Base-by-base conservation (phyloP, 2,329 filamentous ascomycete species). In the Fusarium subtropicale region DNA sequence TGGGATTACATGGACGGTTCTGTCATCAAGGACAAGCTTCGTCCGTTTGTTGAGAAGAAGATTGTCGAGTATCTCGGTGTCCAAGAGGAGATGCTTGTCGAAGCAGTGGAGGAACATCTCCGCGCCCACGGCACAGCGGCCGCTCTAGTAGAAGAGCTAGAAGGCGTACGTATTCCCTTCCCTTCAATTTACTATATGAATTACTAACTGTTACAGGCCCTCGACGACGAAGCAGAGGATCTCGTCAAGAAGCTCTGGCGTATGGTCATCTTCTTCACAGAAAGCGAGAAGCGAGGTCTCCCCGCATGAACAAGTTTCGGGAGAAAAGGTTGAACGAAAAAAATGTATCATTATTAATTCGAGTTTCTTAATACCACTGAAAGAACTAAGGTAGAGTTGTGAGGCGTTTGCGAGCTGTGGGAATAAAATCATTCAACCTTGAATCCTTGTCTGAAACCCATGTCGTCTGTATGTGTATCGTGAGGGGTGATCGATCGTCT, bases 191-290 rank as follows among this genome's bases (percentile, higher is more conserved):
- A 28, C 48, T 38, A 24, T 51, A 18, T 46, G n/a, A 51, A 57
- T 60, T n/a, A 12, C 70, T 71, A 68, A 74, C 57, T 64, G 60
- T 64, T 16, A 64, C 67, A 95, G 89, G 93, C 93, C 44, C 85
- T 99, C 67, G 96, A 97, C 76, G 96, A 99, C 76, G 96, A 98
- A 77, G 94, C 94, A 13, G 94, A 97, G 79, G 91, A 92, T 28
- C 83, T 99, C 71, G 94, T 98, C 51, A 97, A 93, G 87, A 98
- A 97, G 83, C 87, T 99, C 36, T 99, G 96, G 96, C 89, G 95
- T 52, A 97, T 98, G 93, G 90, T 97, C 60, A 97, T 98, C 75
- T 98, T 97, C 88, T 97, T 95, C 76, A 96, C 93, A 8, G 95
- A 98, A 80, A 92, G 91, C 76, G 95, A 97, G 86, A 97, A 96